Evolutionary conservation across 306 rosid species (phyloP), one percentile per base, ranked within the genome.

Genomic region (Betula pendula): DNA sequence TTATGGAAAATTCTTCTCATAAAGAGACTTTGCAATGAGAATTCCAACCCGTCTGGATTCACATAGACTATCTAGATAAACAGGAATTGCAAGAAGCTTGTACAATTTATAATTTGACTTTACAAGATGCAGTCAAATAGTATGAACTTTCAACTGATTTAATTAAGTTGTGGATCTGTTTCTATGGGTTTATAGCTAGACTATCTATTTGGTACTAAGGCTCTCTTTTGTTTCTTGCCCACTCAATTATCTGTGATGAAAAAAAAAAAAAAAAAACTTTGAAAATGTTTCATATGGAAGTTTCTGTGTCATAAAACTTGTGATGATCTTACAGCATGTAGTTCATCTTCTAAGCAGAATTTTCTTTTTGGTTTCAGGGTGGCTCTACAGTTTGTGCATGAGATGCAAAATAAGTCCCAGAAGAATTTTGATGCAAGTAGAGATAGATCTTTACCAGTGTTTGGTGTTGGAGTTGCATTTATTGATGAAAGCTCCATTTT

Each of bases 381-480:
- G 77, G 97, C 97, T 58, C 75, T 94, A 74, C 92, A 94, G 84
- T 94, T 92, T 75, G 89, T 92, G 31, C 97, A 94, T 78, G 96
- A 92, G 75, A 66, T 94, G 96, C 98, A 94, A 75, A 73, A 79
- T 48, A 89, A 87, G 83, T 89, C 97, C 2, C 92, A 79, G 76
- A 90, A 84, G 90, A 94, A 92, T 81, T 92, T 89, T 60, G 97
- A 94, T 29, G 98, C 98, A 0, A 85, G 97, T 83, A 89, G 91
- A 78, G 97, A 94, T 83, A 86, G 93, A 72, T 89, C 98, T 2
- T 77, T 94, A 74, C 96, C 92, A 0, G 96, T 94, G 22, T 94
- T 94, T 77, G 89, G 92, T 24, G 98, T 94, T 74, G 98, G 97
- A 69, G 95, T 94, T 68, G 95, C 90, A 16, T 89, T 85, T 82